phyloP scores from a whole-genome alignment of 176 grass and related monocot species.

The Eleusine coracana region DNA sequence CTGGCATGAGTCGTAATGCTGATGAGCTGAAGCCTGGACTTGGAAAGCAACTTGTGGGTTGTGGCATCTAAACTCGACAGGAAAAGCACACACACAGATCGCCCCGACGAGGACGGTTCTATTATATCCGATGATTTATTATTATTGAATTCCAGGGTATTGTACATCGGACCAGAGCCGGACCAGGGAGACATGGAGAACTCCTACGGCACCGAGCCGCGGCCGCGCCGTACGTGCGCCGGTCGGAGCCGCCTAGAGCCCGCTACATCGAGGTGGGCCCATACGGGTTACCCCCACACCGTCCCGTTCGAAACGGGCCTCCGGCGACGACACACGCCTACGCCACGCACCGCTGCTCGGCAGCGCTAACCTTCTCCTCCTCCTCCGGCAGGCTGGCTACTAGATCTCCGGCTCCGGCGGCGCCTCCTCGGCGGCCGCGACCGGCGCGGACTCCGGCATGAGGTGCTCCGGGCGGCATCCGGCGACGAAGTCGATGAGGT shows the following conservation, averaged over 20 bases:
- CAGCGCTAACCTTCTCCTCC: neutral
- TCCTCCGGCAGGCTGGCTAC: neutral
- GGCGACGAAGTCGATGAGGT: constrained; percentile 78
- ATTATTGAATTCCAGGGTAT: constrained; percentile 54
- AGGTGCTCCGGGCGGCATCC: constrained; percentile 45
- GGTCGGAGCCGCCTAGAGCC: neutral
- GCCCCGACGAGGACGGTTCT: neutral
- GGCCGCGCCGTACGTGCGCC: constrained; percentile 26
- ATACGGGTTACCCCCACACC: constrained; percentile 18
- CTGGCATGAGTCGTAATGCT: neutral
- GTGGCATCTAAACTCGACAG: neutral
- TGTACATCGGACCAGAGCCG: constrained; percentile 34
- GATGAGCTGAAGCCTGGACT: neutral
- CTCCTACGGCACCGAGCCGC: constrained; percentile 37
- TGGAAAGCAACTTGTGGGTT: neutral
- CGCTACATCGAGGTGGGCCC: constrained; percentile 25
- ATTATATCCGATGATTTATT: constrained; percentile 33
- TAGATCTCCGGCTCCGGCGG: constrained; percentile 55
- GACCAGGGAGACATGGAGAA: constrained; percentile 29
- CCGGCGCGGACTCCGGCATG: neutral
- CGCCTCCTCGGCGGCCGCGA: constrained; percentile 25
- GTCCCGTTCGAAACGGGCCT: neutral
- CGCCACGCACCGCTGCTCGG: neutral
- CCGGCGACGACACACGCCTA: constrained; percentile 5
- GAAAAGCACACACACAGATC: neutral